A percentile compares a stretch with the other conserved stretches of the same genome.
These are phyloP conservation scores for Pseudocercospora ulei DNA, from an alignment of 2,329 filamentous ascomycete species.

Conservation along the genomic window DNA sequence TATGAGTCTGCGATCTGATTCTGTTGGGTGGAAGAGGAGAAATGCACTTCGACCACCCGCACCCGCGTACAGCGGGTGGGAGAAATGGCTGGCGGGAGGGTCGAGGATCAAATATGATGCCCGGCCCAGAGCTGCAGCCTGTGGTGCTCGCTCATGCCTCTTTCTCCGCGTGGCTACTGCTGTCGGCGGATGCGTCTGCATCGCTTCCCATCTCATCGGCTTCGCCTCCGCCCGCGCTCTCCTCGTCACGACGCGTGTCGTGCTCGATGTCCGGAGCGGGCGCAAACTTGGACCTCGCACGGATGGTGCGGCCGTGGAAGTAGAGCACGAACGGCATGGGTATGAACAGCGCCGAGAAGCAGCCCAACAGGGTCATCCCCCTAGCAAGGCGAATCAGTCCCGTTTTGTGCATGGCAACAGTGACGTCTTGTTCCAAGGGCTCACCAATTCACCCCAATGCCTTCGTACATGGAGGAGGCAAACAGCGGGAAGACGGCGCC, in stretches of 20 bases:
- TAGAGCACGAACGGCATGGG: conserved; percentile 42
- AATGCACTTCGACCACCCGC: too few relatives aligned
- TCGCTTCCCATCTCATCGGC: conserved; percentile 1
- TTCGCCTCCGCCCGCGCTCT: conserved; percentile 13
- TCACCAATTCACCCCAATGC: conserved; percentile 43
- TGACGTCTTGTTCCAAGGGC: background rate
- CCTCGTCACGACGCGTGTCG: conserved; percentile 34
- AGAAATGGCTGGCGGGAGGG: too few relatives aligned
- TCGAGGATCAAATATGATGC: too few relatives aligned
- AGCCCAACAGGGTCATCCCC: conserved; percentile 40
- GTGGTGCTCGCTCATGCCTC: background rate
- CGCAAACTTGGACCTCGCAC: conserved; percentile 38
- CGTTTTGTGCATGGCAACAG: conserved; percentile 22
- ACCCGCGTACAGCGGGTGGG: too few relatives aligned
- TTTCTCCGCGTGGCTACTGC: background rate
- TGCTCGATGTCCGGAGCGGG: conserved; percentile 36
- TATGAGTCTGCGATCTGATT: too few relatives aligned
- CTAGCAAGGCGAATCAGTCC: too few relatives aligned
- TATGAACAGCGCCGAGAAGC: conserved; percentile 37
- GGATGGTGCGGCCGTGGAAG: conserved; percentile 38
- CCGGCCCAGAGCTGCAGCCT: background rate
- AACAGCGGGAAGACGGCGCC: conserved; percentile 46
- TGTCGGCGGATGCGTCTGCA: conserved; percentile 9
- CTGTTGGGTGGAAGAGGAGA: too few relatives aligned
- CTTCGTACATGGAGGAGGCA: conserved; percentile 25